Base-by-base conservation (phyloP, 1,139 yeast genomes). In the Hemisphaericaspora xylanilytica region DNA sequence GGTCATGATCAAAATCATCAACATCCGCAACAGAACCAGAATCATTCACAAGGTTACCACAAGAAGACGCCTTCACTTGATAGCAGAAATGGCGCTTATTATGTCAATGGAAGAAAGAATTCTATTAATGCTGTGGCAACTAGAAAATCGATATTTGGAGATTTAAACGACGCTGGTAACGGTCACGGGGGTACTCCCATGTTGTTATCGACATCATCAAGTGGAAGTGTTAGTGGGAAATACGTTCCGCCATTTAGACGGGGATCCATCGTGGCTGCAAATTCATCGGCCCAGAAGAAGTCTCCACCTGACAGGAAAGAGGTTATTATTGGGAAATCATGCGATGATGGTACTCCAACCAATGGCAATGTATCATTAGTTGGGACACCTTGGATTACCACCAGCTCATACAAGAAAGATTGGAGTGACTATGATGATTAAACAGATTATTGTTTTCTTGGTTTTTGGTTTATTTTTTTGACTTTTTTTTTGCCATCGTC, bases 181-280 rank as follows among this genome's bases (percentile, higher is more conserved):
- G 21, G 31, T 27, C 6, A 20, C 26, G n/a, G n/a, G 2, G 21
- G 16, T n/a, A 13, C 33, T 27, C 12, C 29, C 3, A 8, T 27
- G 22, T 31, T 37, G 24, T 37, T 49, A 18, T 48, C 52, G 16
- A 43, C 54, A 32, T 56, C 64, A 35, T 57, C 36, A 9, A 37
- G 36, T 32, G 26, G 55, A 35, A 43, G 56, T 29, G 41, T 57
- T 7, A 62, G 70, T 28, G 84, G 84, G 1, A 81, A 80, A 53
- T 84, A 84, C 50, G 65, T 84, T 32, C 90, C 90, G 21, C 92
- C 90, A 13, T 81, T 77, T 54, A 65, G 85, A 52, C 69, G 90
- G 54, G 70, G 70, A 0, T 67, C 75, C 2, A 12, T 35, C 5
- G 28, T 27, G 15, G 20, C 37, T 15, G 33, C 28, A n/a, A 18